These are phyloP conservation scores for Stevia rebaudiana DNA, from an alignment of 140 eudicot genomes.

Conservation along the genomic window DNA sequence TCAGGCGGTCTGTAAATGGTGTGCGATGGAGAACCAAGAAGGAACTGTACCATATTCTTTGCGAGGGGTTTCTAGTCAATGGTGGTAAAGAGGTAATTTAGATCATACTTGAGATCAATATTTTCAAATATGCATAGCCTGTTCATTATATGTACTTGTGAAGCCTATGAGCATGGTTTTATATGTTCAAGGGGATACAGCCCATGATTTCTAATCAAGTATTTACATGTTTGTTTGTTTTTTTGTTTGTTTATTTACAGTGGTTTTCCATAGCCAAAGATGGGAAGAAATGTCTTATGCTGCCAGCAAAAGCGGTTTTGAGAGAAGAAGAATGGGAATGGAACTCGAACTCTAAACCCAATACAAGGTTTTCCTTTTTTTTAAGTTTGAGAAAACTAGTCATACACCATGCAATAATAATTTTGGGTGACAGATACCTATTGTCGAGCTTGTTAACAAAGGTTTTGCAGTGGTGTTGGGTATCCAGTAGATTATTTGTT, in stretches of 20 bases:
- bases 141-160: background rate
- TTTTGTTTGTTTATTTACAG: constrained; percentile 5
- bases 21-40: constrained; percentile 11
- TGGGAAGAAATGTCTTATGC: constrained; percentile 10
- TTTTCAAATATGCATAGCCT: background rate
- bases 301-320: constrained; percentile 13
- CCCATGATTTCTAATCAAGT: background rate
- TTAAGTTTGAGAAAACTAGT: too few species aligned
- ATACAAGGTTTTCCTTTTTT: constrained; percentile 4
- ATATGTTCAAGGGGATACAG: background rate
- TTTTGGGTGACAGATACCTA: too few species aligned
- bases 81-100: too few species aligned
- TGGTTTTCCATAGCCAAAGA: constrained; percentile 16
- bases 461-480: too few species aligned
- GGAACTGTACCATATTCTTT: constrained; percentile 13
- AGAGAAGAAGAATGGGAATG: background rate
- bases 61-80: constrained; percentile 12
- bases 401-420: too few species aligned
- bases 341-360: constrained; percentile 3
- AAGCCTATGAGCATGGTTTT: too few species aligned
- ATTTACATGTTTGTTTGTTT: background rate
- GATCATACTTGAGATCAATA: background rate
- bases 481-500: background rate
- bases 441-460: too few species aligned
- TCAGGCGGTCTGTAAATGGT: background rate